Percentiles rank a stretch among this genome's conserved stretches.
Conservation (phyloP, 352 stramenopile genomes). For the Globisporangium recalcitrans region DNA sequence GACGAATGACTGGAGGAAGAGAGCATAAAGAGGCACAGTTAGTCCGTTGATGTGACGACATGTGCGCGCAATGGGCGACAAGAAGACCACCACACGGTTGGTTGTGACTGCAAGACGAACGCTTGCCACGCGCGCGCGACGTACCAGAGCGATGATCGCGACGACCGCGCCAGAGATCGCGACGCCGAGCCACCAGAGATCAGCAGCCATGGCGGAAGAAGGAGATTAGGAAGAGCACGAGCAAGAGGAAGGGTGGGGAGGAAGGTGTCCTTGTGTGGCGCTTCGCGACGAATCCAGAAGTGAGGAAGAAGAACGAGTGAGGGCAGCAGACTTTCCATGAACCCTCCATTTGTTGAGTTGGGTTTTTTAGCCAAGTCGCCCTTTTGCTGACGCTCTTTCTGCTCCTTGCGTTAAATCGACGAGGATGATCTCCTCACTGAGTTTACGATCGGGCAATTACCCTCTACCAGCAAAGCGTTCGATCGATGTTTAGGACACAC, state of each 20-base stretch:
- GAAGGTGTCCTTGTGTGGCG: too few relatives aligned
- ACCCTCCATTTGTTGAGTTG: too few relatives aligned
- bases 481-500: too few relatives aligned
- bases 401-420: too few relatives aligned
- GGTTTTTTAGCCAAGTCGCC: too few relatives aligned
- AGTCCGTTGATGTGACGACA: not conserved
- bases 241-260: too few relatives aligned
- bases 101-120: not conserved
- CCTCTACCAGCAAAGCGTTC: too few relatives aligned
- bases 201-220: conserved; percentile 21
- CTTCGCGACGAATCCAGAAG: not conserved
- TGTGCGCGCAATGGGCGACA: not conserved
- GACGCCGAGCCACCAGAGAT: conserved; percentile 46
- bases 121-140: conserved; percentile 2
- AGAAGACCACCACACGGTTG: not conserved
- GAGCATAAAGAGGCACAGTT: conserved; percentile 10
- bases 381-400: too few relatives aligned
- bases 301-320: too few relatives aligned
- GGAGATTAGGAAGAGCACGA: not conserved
- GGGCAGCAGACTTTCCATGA: too few relatives aligned
- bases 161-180: conserved; percentile 37
- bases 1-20: conserved; percentile 47
- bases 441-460: too few relatives aligned
- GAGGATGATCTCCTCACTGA: too few relatives aligned
- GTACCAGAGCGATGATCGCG: conserved; percentile 48